phyloP scores from a whole-genome alignment of 225 moss, liverwort and hornwort genomes.

The Sphagnum tenellum region DNA sequence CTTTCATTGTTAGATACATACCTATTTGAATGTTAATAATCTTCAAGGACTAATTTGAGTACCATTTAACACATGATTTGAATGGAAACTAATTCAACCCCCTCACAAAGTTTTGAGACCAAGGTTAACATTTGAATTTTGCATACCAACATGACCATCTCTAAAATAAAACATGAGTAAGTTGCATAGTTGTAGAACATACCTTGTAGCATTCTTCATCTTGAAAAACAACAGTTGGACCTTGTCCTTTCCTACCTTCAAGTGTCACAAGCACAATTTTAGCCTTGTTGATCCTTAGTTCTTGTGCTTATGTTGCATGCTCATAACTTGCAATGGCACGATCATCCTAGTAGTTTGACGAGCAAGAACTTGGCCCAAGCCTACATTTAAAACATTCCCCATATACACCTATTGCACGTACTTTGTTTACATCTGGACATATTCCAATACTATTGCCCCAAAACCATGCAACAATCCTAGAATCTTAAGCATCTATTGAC shows the following conservation, averaged over 20 bases:
- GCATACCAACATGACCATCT: no score
- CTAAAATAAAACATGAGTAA: no score
- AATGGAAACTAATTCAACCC: not conserved
- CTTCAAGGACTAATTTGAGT: no score
- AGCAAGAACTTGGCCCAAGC: conserved; percentile 91
- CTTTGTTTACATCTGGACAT: conserved; percentile 41
- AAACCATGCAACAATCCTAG: not conserved
- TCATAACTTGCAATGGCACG: conserved; percentile 85
- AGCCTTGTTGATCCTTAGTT: conserved; percentile 35
- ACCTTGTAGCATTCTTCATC: conserved; percentile 95
- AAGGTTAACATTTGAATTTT: no score
- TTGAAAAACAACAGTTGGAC: conserved; percentile 28
- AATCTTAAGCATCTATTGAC: no score
- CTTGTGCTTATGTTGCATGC: conserved; percentile 68
- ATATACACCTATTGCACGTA: conserved; percentile 66
- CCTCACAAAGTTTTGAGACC: no score
- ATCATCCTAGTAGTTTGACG: conserved; percentile 83
- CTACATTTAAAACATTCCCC: conserved; percentile 77
- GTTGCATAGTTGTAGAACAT: not conserved
- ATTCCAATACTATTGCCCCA: conserved; percentile 49
- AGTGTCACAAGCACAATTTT: conserved; percentile 62
- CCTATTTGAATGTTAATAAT: no score
- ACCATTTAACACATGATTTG: not conserved
- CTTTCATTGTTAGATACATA: not conserved
- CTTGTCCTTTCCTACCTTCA: conserved; percentile 39